phyloP scores from a whole-genome alignment of 495 filamentous ascomycete genomes.

The Platismatia glauca region DNA sequence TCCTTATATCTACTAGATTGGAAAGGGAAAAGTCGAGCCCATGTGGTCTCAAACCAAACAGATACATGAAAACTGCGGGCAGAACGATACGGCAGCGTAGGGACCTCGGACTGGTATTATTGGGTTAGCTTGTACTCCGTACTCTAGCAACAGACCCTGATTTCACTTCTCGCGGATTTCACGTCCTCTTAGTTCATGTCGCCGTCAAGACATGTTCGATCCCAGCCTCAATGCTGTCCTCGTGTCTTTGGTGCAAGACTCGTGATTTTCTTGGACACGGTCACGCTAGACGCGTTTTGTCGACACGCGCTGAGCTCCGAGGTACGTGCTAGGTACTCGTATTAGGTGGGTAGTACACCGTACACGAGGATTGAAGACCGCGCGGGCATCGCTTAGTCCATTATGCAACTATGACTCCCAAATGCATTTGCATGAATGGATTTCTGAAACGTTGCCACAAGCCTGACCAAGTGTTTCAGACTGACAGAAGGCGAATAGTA shows the following conservation, averaged over 20 bases:
- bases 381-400: background rate
- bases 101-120: background rate
- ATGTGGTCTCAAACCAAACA: background rate
- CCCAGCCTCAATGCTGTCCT: background rate
- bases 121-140: too few species aligned
- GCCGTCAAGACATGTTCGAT: background rate
- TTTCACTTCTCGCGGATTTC: background rate
- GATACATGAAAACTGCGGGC: background rate
- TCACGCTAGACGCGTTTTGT: background rate
- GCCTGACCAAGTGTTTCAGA: constrained; percentile 1
- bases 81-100: background rate
- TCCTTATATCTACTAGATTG: background rate
- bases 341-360: too few species aligned
- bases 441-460: constrained; percentile 7
- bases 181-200: background rate
- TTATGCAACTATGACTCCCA: constrained; percentile 11
- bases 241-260: background rate
- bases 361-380: background rate
- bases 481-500: background rate
- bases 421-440: constrained; percentile 6
- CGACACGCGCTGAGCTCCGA: background rate
- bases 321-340: too few species aligned
- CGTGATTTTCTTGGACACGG: background rate
- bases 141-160: too few species aligned
- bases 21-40: background rate